Percentiles rank a stretch among this genome's conserved stretches.
phyloP scores from a whole-genome alignment of 2,329 filamentous ascomycete genomes.

The Aspergillus sojae region DNA sequence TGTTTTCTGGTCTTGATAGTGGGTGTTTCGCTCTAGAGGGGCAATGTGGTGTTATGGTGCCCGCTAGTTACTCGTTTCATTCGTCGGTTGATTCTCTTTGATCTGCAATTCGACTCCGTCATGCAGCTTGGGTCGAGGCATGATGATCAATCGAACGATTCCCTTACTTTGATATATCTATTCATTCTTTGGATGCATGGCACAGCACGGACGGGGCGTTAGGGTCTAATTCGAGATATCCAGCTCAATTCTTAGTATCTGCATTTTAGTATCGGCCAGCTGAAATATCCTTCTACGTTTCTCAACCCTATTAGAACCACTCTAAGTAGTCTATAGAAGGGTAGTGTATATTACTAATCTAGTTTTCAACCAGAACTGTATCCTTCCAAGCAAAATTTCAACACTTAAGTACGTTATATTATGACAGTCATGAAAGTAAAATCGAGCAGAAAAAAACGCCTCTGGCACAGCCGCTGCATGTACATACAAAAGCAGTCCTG shows the following conservation, averaged over 20 bases:
- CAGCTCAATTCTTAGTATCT: neutral
- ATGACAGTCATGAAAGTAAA: too few relatives aligned
- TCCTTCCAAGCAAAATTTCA: too few relatives aligned
- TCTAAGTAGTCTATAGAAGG: too few relatives aligned
- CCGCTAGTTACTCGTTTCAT: neutral
- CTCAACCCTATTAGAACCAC: too few relatives aligned
- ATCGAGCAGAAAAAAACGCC: too few relatives aligned
- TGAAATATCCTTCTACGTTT: too few relatives aligned
- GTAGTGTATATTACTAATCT: too few relatives aligned
- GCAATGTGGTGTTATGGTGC: neutral
- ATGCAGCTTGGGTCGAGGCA: neutral
- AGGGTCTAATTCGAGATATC: slow-evolving; percentile 1
- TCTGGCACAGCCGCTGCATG: too few relatives aligned
- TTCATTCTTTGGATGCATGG: neutral
- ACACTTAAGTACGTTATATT: too few relatives aligned
- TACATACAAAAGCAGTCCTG: too few relatives aligned
- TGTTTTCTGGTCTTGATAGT: neutral
- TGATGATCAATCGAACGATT: too few relatives aligned
- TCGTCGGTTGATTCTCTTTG: neutral
- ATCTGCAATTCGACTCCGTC: neutral
- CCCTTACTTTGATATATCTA: neutral
- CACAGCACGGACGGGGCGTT: neutral
- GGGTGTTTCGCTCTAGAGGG: neutral
- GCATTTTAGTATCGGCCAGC: neutral
- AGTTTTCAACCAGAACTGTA: too few relatives aligned